Percentiles rank a stretch among this genome's conserved stretches.
phyloP scores from a whole-genome alignment of 768 basidiomycete genomes.

The Panus rudis region DNA sequence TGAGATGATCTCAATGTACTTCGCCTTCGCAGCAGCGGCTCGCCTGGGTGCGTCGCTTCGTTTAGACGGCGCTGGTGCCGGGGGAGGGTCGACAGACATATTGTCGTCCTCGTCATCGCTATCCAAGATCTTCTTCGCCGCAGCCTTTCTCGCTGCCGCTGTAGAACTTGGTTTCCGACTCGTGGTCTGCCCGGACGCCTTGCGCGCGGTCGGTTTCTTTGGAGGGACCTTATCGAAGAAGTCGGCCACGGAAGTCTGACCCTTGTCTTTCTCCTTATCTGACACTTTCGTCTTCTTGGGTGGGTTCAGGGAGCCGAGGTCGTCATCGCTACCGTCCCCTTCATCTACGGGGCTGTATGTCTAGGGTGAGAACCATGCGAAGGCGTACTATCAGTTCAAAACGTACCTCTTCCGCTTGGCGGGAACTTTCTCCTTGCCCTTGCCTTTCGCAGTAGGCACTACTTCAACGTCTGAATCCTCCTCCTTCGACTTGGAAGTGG shows the following conservation, averaged over 20 bases:
- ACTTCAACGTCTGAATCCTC: constrained; percentile 12
- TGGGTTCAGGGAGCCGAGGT: too few relatives aligned
- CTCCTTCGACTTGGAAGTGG: background rate
- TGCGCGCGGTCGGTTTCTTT: constrained; percentile 30
- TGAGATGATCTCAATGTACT: constrained; percentile 27
- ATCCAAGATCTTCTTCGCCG: constrained; percentile 31
- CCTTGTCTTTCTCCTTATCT: constrained; percentile 42
- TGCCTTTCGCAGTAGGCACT: constrained; percentile 29
- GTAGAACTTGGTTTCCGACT: constrained; percentile 25
- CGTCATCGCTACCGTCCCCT: constrained; percentile 37
- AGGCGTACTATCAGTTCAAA: background rate
- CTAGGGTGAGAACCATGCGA: background rate
- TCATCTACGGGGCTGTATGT: constrained; percentile 27
- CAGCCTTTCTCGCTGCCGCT: constrained; percentile 49
- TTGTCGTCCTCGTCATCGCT: constrained; percentile 31
- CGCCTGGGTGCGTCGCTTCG: constrained; percentile 39
- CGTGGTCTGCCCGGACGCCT: constrained; percentile 6
- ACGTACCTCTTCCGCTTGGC: constrained; percentile 66
- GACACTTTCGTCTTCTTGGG: constrained; percentile 39
- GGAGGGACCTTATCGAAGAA: constrained; percentile 48
- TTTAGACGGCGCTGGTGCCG: constrained; percentile 32
- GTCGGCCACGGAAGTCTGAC: constrained; percentile 38
- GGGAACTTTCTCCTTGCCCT: constrained; percentile 35
- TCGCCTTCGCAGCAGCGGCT: constrained; percentile 35
- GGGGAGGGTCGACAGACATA: background rate